Evolutionary conservation across 768 basidiomycete genomes (phyloP), one percentile per base, ranked within the genome.

Genomic region (Trametes cubensis): DNA sequence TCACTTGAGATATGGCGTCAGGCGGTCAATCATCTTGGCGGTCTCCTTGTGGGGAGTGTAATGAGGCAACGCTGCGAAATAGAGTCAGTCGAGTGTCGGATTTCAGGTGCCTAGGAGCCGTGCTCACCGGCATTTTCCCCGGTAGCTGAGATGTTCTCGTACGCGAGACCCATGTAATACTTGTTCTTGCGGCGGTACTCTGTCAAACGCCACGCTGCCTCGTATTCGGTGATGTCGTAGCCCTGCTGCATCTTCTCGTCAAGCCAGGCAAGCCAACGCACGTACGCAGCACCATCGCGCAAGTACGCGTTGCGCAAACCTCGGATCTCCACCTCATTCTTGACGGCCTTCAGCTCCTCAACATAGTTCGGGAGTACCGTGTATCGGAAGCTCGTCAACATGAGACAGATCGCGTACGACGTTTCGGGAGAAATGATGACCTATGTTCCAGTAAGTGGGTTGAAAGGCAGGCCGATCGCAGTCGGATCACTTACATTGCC

Each of bases 231-330:
- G 66, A 98, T 88, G 62, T 88, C 83, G 70, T 90, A 90, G 52
- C 89, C 89, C 61, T 88, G 83, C 11, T 78, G 73, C 41, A 95
- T 79, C 74, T 92, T 90, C 60, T 85, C 75, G 59, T 98, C 94
- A 2, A 99, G 79, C 94, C 94, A 96, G 0, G 94, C 90, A 61
- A 95, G 84, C 86, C 94, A 98, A 70, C 80, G 81, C 41, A 86
- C 89, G 71, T 85, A 91, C 20, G 94, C 89, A 58, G 83, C 89
- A 21, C 94, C 96, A 73, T 99, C 97, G 55, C 95, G 84, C 17
- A 94, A 74, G 75, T 98, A 98, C 0, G 96, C 96, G 44, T 83
- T 78, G 63, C 83, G 81, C 72, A 97, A 74, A 2, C 96, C 95
- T 44, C 88, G 85, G 55, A 97, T 79, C 76, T 98, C 95, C 28